Evolutionary conservation across 805 yeast genomes (phyloP).

Genomic region (Zygosaccharomyces bailii): DNA sequence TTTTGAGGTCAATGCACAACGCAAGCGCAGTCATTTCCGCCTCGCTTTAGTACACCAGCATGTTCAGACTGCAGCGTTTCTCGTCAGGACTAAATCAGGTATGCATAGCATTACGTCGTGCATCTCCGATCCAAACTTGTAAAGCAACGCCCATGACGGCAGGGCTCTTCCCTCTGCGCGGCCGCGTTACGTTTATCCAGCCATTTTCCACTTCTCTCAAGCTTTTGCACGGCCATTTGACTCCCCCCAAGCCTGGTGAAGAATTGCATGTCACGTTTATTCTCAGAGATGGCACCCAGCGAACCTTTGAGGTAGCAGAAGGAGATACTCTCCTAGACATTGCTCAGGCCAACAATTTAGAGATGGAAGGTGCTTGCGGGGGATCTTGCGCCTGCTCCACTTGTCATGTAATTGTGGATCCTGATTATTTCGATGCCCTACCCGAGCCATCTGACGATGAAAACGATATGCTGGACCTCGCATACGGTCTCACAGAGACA

Average conservation of each 20-base stretch:
- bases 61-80: slow-evolving; percentile 4
- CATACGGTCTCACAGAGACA: slow-evolving; percentile 95
- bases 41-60: background rate
- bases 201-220: slow-evolving; percentile 24
- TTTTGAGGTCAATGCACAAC: background rate
- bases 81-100: background rate
- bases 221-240: slow-evolving; percentile 73
- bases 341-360: slow-evolving; percentile 89
- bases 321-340: slow-evolving; percentile 91
- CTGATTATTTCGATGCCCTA: slow-evolving; percentile 83
- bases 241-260: slow-evolving; percentile 90
- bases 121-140: background rate
- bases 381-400: slow-evolving; percentile 99
- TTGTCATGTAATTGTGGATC: slow-evolving; percentile 94
- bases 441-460: slow-evolving; percentile 98
- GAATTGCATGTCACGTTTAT: slow-evolving; percentile 84
- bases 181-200: background rate
- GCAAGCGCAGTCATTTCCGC: background rate
- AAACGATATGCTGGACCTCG: slow-evolving; percentile 96
- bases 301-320: slow-evolving; percentile 78
- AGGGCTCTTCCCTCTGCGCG: background rate
- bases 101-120: background rate
- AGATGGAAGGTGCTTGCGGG: slow-evolving; percentile 98
- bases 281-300: slow-evolving; percentile 84
- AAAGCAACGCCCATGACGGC: background rate